phyloP scores from a whole-genome alignment of 352 stramenopile genomes.

The Pythium utonaiense region DNA sequence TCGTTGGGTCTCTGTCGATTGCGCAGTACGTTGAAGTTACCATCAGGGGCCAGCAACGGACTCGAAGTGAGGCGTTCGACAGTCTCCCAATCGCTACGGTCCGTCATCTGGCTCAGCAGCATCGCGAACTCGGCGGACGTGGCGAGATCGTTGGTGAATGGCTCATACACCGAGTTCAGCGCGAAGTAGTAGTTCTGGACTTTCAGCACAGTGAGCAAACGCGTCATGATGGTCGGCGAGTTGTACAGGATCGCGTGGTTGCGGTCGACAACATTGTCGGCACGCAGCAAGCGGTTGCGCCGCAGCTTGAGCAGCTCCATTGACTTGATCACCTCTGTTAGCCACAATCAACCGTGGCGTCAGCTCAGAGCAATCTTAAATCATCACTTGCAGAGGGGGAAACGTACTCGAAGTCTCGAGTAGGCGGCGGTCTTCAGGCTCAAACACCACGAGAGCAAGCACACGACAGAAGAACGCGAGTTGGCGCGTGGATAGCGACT shows the following conservation, averaged over 20 bases:
- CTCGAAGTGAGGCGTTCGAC: constrained; percentile 62
- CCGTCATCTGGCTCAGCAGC: constrained; percentile 67
- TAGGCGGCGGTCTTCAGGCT: constrained; percentile 92
- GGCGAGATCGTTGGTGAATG: constrained; percentile 76
- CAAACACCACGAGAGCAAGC: constrained; percentile 93
- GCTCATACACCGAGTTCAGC: constrained; percentile 77
- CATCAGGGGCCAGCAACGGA: constrained; percentile 37
- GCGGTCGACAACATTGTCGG: constrained; percentile 87
- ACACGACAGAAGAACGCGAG: constrained; percentile 96
- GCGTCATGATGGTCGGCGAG: constrained; percentile 63
- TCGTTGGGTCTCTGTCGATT: constrained; percentile 20
- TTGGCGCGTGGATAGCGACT: constrained; percentile 88
- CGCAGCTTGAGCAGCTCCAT: constrained; percentile 90
- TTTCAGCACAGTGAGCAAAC: constrained; percentile 67
- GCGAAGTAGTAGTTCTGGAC: constrained; percentile 87
- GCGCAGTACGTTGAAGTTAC: constrained; percentile 55
- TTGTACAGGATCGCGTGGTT: constrained; percentile 94
- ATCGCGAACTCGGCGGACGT: constrained; percentile 80
- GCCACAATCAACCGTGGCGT: constrained; percentile 11
- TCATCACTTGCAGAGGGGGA: not conserved
- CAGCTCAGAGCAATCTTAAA: not conserved
- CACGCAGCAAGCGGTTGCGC: constrained; percentile 66
- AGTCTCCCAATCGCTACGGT: constrained; percentile 71
- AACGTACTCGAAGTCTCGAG: constrained; percentile 86
- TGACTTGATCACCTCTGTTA: constrained; percentile 90